phyloP scores from a whole-genome alignment of 2,329 filamentous ascomycete genomes.

The Geosmithia flava region DNA sequence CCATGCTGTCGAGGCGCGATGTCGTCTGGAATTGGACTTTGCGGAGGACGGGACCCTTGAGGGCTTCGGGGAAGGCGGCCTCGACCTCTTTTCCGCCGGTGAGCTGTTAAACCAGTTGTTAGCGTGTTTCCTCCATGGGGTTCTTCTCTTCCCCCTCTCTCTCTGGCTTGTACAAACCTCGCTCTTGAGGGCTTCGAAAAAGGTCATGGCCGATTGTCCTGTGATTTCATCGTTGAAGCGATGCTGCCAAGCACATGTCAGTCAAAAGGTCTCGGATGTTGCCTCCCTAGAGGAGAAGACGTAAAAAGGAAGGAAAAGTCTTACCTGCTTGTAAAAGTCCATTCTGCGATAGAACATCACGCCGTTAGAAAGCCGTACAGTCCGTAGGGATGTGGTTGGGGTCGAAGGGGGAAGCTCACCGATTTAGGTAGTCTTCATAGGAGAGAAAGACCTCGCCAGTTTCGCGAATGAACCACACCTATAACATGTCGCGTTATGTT shows the following conservation, averaged over 20 bases:
- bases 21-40: conserved; percentile 85
- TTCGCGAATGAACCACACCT: conserved; percentile 88
- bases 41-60: conserved; percentile 83
- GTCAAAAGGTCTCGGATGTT: background rate
- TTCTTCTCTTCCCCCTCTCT: too few species aligned
- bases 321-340: conserved; percentile 86
- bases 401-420: conserved; percentile 39
- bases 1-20: conserved; percentile 74
- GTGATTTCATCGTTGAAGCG: conserved; percentile 95
- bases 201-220: conserved; percentile 80
- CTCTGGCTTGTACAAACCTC: conserved; percentile 49
- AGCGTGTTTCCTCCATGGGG: background rate
- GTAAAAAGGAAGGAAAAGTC: conserved; percentile 14
- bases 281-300: background rate
- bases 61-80: conserved; percentile 76
- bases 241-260: conserved; percentile 34
- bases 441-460: conserved; percentile 82
- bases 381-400: background rate
- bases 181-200: conserved; percentile 84
- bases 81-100: conserved; percentile 81
- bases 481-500: conserved; percentile 6
- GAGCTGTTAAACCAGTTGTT: conserved; percentile 31
- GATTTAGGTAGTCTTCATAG: conserved; percentile 77
- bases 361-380: background rate
- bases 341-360: conserved; percentile 37